These are phyloP conservation scores for Copromyces sp. DNA, from an alignment of 495 filamentous ascomycete genomes.

Conservation along the genomic window DNA sequence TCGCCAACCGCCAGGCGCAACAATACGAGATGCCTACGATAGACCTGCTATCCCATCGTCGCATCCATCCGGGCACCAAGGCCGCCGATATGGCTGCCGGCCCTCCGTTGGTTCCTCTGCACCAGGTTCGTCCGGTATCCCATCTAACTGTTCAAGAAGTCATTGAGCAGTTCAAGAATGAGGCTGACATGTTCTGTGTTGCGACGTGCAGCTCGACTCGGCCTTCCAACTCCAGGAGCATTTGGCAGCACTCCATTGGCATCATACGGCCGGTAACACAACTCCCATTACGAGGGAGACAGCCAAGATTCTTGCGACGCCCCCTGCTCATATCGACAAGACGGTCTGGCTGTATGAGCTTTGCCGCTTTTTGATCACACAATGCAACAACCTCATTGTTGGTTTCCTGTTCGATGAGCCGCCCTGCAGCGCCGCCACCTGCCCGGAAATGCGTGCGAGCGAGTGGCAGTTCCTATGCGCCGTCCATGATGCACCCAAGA, in stretches of 20 bases:
- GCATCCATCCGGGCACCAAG: constrained; percentile 88
- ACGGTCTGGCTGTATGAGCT: constrained; percentile 96
- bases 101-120: constrained; percentile 74
- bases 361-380: constrained; percentile 85
- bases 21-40: constrained; percentile 49
- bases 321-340: constrained; percentile 70
- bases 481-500: constrained; percentile 89
- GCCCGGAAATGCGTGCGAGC: constrained; percentile 93
- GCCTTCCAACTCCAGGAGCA: constrained; percentile 98
- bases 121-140: constrained; percentile 48
- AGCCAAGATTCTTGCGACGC: constrained; percentile 61
- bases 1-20: constrained; percentile 39
- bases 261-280: constrained; percentile 56
- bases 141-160: constrained; percentile 1
- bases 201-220: constrained; percentile 61
- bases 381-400: constrained; percentile 83
- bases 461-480: constrained; percentile 99
- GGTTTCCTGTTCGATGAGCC: constrained; percentile 85
- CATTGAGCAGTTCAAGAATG: neutral
- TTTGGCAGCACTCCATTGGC: constrained; percentile 78
- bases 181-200: constrained; percentile 1
- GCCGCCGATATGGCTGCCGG: constrained; percentile 84
- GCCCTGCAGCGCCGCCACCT: constrained; percentile 75
- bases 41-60: constrained; percentile 52
- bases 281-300: constrained; percentile 62